Conservation (phyloP, 2,329 filamentous ascomycete genomes). For the Penicillium sp. region DNA sequence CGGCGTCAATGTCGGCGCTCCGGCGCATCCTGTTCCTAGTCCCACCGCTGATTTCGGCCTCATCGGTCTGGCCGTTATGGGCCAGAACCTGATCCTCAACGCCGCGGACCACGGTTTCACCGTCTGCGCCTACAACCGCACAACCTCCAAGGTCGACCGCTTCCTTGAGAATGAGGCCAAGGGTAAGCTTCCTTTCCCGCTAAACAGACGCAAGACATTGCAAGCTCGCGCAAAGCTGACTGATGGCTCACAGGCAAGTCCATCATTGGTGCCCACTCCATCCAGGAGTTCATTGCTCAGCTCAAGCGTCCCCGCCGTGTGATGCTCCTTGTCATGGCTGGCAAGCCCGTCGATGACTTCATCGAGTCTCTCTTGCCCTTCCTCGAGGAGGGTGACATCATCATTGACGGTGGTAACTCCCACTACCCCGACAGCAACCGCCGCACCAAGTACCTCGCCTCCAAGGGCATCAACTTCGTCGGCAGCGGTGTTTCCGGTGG, state of each 20-base stretch:
- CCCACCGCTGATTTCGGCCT: conserved; percentile 75
- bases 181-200: conserved; percentile 50
- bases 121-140: conserved; percentile 98
- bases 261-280: conserved; percentile 87
- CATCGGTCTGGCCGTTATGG: conserved; percentile 89
- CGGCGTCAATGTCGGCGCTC: conserved; percentile 69
- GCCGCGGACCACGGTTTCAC: conserved; percentile 92
- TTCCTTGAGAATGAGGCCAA: conserved; percentile 91
- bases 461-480: conserved; percentile 92
- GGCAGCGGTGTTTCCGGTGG: conserved; percentile 97
- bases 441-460: conserved; percentile 80
- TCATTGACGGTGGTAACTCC: conserved; percentile 99
- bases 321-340: conserved; percentile 99
- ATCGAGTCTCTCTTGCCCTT: conserved; percentile 90
- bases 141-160: conserved; percentile 93
- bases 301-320: conserved; percentile 95
- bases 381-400: conserved; percentile 86
- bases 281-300: conserved; percentile 93
- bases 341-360: conserved; percentile 97
- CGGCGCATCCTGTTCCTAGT: conserved; percentile 57
- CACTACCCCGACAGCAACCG: conserved; percentile 99
- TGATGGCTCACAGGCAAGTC: conserved; percentile 67
- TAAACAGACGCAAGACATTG: neutral
- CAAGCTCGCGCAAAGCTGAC: conserved; percentile 24
- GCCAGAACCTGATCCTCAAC: conserved; percentile 86